Evolutionary conservation across 2,329 filamentous ascomycete genomes (phyloP).

Genomic region (Exserohilum rostratum): DNA sequence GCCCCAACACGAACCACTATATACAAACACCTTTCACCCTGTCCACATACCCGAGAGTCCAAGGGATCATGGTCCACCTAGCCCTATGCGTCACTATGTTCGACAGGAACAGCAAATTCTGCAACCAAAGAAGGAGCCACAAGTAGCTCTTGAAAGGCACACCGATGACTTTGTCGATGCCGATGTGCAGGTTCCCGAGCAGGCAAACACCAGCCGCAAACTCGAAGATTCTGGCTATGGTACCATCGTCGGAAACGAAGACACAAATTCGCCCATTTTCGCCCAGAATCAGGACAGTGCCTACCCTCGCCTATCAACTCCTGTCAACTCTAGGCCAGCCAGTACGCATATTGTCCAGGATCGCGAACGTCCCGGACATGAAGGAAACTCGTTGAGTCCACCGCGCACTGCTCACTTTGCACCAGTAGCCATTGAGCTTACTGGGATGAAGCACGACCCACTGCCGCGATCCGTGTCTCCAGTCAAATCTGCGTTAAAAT

Average conservation of each 20-base stretch:
- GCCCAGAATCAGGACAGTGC: slow-evolving; percentile 35
- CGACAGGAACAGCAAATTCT: slow-evolving; percentile 18
- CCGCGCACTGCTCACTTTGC: slow-evolving; percentile 72
- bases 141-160: slow-evolving; percentile 9
- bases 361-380: slow-evolving; percentile 29
- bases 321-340: slow-evolving; percentile 11
- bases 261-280: slow-evolving; percentile 25
- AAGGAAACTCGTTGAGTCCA: slow-evolving; percentile 62
- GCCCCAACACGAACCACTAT: slow-evolving; percentile 30
- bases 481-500: slow-evolving; percentile 77
- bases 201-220: slow-evolving; percentile 27
- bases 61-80: slow-evolving; percentile 22
- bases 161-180: slow-evolving; percentile 56
- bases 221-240: slow-evolving; percentile 20
- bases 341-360: slow-evolving; percentile 16
- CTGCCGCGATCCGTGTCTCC: slow-evolving; percentile 75
- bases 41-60: slow-evolving; percentile 14
- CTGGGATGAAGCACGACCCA: slow-evolving; percentile 68
- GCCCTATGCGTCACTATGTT: slow-evolving; percentile 23
- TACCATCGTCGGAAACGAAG: slow-evolving; percentile 8
- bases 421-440: slow-evolving; percentile 58
- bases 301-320: slow-evolving; percentile 30
- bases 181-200: slow-evolving; percentile 36
- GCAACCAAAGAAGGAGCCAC: slow-evolving; percentile 16
- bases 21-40: slow-evolving; percentile 20